A percentile compares a stretch with the other conserved stretches of the same genome.
phyloP scores from a whole-genome alignment of 495 filamentous ascomycete species.

The Hypomontagnella monticulosa region DNA sequence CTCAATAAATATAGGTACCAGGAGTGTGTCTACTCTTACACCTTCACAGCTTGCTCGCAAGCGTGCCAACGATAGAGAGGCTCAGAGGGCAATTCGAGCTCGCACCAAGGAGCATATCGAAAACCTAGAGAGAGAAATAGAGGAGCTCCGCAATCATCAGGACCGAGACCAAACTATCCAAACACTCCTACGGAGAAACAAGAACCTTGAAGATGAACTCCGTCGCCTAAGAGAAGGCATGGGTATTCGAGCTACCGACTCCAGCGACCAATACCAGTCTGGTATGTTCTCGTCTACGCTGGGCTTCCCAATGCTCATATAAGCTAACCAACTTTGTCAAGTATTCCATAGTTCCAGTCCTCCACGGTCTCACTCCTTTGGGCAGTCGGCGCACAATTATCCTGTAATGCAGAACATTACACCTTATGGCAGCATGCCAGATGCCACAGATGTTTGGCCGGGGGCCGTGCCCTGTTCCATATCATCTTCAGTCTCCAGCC shows the following conservation, averaged over 20 bases:
- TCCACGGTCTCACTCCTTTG: constrained; percentile 25
- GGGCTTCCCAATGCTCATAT: constrained; percentile 6
- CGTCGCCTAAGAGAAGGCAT: constrained; percentile 43
- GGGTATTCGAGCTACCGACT: constrained; percentile 27
- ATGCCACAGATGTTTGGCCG: constrained; percentile 50
- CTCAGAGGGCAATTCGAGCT: constrained; percentile 85
- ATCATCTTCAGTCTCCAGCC: constrained; percentile 54
- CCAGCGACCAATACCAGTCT: constrained; percentile 29
- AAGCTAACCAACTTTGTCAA: constrained; percentile 36
- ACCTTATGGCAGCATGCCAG: constrained; percentile 48
- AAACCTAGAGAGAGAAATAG: constrained; percentile 73
- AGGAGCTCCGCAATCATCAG: constrained; percentile 58
- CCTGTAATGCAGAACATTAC: constrained; percentile 37
- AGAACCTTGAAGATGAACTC: constrained; percentile 52
- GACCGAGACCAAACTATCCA: constrained; percentile 50
- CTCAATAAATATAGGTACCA: constrained; percentile 56
- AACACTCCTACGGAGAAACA: constrained; percentile 49
- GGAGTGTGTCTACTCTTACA: constrained; percentile 77
- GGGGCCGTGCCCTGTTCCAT: constrained; percentile 43
- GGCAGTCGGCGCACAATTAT: constrained; percentile 34
- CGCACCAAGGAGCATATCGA: constrained; percentile 86
- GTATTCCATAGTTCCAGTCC: constrained; percentile 32
- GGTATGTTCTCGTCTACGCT: constrained; percentile 13
- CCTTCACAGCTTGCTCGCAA: constrained; percentile 80
- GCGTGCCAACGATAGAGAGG: constrained; percentile 88